Percentiles rank a stretch among this genome's conserved stretches.
phyloP scores from a whole-genome alignment of 2,329 filamentous ascomycete genomes.

The Byssochlamys sp. region DNA sequence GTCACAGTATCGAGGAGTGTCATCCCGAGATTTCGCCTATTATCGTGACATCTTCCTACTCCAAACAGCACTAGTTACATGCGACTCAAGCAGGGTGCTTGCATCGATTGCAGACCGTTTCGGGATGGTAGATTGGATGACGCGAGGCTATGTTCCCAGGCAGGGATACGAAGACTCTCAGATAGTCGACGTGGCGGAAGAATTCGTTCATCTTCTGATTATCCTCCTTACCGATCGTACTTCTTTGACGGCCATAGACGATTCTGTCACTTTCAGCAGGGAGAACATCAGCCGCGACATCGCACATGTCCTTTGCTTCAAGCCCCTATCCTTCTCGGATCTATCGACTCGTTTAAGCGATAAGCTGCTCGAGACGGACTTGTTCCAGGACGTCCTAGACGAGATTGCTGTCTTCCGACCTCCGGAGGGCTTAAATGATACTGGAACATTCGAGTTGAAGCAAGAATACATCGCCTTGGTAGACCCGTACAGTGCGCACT shows the following conservation, averaged over 20 bases:
- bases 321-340: slow-evolving; percentile 88
- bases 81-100: slow-evolving; percentile 71
- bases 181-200: slow-evolving; percentile 85
- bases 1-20: slow-evolving; percentile 80
- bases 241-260: slow-evolving; percentile 46
- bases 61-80: slow-evolving; percentile 80
- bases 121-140: slow-evolving; percentile 77
- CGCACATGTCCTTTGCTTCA: slow-evolving; percentile 89
- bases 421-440: slow-evolving; percentile 83
- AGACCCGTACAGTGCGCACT: slow-evolving; percentile 92
- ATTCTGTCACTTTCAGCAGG: slow-evolving; percentile 44
- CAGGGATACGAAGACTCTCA: slow-evolving; percentile 75
- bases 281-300: slow-evolving; percentile 79
- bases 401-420: slow-evolving; percentile 82
- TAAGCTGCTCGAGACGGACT: slow-evolving; percentile 77
- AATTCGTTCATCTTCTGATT: slow-evolving; percentile 88
- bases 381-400: slow-evolving; percentile 73
- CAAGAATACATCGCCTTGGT: slow-evolving; percentile 76
- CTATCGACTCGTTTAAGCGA: slow-evolving; percentile 78
- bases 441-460: slow-evolving; percentile 87
- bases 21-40: slow-evolving; percentile 82
- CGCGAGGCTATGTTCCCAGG: slow-evolving; percentile 65
- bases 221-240: slow-evolving; percentile 82
- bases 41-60: slow-evolving; percentile 90
- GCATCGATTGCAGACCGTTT: slow-evolving; percentile 87